Evolutionary conservation across 768 basidiomycete genomes (phyloP).

Genomic region (Leccinum arenicola): DNA sequence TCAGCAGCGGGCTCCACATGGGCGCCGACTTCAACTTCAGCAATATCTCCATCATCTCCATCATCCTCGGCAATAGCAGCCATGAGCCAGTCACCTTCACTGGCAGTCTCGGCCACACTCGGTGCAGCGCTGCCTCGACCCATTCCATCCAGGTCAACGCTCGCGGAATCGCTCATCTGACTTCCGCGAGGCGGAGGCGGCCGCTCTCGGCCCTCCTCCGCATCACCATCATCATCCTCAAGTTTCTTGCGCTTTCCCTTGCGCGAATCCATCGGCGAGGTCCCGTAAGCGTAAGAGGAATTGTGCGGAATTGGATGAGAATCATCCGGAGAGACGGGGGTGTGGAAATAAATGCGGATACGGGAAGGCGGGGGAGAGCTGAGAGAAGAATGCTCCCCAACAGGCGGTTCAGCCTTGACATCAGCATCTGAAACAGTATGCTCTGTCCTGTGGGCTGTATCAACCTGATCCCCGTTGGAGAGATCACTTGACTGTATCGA

Average conservation of each 20-base stretch:
- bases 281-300: slow-evolving; percentile 36
- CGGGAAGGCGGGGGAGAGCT: slow-evolving; percentile 64
- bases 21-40: slow-evolving; percentile 55
- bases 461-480: slow-evolving; percentile 18
- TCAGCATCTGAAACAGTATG: slow-evolving; percentile 28
- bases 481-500: slow-evolving; percentile 22
- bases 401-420: slow-evolving; percentile 30
- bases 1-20: slow-evolving; percentile 45
- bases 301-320: slow-evolving; percentile 70
- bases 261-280: slow-evolving; percentile 54
- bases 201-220: slow-evolving; percentile 66
- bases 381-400: slow-evolving; percentile 30
- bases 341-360: slow-evolving; percentile 90
- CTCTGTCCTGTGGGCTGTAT: slow-evolving; percentile 20
- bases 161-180: slow-evolving; percentile 52
- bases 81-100: slow-evolving; percentile 88
- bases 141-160: slow-evolving; percentile 54
- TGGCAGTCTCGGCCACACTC: slow-evolving; percentile 52
- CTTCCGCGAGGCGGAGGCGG: slow-evolving; percentile 55
- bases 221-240: slow-evolving; percentile 83
- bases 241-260: slow-evolving; percentile 88
- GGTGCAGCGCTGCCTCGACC: slow-evolving; percentile 64
- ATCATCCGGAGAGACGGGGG: slow-evolving; percentile 81
- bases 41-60: slow-evolving; percentile 58
- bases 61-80: slow-evolving; percentile 79